phyloP scores from a whole-genome alignment of 2,329 filamentous ascomycete species.

The Colletotrichum falcatum region DNA sequence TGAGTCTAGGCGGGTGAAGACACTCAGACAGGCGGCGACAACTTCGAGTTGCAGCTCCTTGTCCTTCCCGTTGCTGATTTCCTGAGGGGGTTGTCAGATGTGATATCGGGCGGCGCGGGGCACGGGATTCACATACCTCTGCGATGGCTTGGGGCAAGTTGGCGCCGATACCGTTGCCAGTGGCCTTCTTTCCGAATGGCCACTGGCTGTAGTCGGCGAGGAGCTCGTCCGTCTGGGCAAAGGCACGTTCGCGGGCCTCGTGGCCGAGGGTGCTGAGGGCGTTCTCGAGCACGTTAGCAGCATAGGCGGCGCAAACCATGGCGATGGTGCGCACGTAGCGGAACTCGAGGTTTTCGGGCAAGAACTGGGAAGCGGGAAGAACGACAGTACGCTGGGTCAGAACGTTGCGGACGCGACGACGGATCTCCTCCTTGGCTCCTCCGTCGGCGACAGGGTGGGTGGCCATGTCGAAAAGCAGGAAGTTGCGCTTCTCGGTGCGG shows the following conservation, averaged over 20 bases:
- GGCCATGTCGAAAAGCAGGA: conserved; percentile 99
- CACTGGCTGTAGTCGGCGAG: conserved; percentile 97
- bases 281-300: conserved; percentile 97
- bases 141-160: conserved; percentile 89
- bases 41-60: conserved; percentile 98
- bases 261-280: conserved; percentile 94
- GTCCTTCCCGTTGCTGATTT: conserved; percentile 87
- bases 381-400: conserved; percentile 95
- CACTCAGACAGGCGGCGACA: conserved; percentile 94
- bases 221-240: conserved; percentile 96
- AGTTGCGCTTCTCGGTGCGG: conserved; percentile 98
- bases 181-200: conserved; percentile 90
- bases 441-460: conserved; percentile 97
- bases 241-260: conserved; percentile 92
- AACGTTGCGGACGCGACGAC: conserved; percentile 90
- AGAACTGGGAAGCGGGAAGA: conserved; percentile 85
- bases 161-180: conserved; percentile 84
- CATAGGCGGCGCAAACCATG: conserved; percentile 98
- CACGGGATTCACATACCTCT: conserved; percentile 65
- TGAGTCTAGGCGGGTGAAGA: conserved; percentile 97
- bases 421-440: conserved; percentile 97
- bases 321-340: conserved; percentile 90
- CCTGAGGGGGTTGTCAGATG: conserved; percentile 57
- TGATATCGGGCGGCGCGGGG: no score
- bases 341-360: conserved; percentile 95